These are phyloP conservation scores for Annulohypoxylon moriforme DNA, from an alignment of 495 filamentous ascomycete genomes.

Conservation along the genomic window DNA sequence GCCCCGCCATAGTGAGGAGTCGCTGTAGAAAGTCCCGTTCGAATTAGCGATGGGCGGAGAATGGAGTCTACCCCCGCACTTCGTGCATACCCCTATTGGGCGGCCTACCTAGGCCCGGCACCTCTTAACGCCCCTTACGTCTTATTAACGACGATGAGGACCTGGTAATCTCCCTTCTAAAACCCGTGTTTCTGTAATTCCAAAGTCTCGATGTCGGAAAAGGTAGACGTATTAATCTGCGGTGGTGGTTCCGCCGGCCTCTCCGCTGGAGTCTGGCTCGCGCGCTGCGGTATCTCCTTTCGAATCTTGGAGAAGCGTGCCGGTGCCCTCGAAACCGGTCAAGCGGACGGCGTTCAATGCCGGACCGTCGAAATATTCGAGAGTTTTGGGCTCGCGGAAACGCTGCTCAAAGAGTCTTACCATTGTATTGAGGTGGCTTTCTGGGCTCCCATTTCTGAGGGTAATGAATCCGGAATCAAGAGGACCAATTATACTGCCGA, in stretches of 20 bases:
- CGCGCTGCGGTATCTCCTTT: slow-evolving; percentile 68
- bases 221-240: slow-evolving; percentile 68
- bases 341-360: slow-evolving; percentile 84
- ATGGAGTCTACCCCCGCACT: not conserved
- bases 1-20: not conserved
- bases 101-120: not conserved
- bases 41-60: not conserved
- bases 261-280: slow-evolving; percentile 74
- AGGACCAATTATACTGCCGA: slow-evolving; percentile 68
- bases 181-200: not conserved
- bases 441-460: slow-evolving; percentile 57
- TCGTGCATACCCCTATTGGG: not conserved
- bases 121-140: not conserved
- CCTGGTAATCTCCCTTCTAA: not conserved
- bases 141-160: not conserved
- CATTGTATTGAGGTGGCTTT: slow-evolving; percentile 76
- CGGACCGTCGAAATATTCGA: slow-evolving; percentile 86
- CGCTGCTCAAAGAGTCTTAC: slow-evolving; percentile 76
- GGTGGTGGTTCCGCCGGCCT: slow-evolving; percentile 78
- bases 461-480: slow-evolving; percentile 50
- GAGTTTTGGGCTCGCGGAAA: slow-evolving; percentile 76
- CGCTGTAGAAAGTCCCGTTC: not conserved
- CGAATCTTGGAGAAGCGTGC: slow-evolving; percentile 71
- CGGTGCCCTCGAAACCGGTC: slow-evolving; percentile 73
- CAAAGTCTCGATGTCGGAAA: not conserved